Percentiles rank a stretch among this genome's conserved stretches.
These are phyloP conservation scores for Leccinum griseonigrum DNA, from an alignment of 1,284 basidiomycete genomes.

Conservation along the genomic window DNA sequence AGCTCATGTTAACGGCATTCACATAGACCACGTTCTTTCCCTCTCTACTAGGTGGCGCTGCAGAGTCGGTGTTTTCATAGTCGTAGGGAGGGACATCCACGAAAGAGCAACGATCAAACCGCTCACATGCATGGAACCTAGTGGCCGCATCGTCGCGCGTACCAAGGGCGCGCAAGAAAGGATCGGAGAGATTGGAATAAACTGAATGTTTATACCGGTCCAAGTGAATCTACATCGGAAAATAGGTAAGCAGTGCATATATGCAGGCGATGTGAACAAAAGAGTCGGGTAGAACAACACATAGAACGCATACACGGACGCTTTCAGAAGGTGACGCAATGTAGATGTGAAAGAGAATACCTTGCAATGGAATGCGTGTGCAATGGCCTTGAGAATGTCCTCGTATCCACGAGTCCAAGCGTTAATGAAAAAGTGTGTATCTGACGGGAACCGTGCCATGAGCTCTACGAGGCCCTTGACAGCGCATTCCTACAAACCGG, in stretches of 20 bases:
- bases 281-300: neutral
- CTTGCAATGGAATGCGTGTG: constrained; percentile 58
- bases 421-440: constrained; percentile 84
- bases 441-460: constrained; percentile 63
- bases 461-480: constrained; percentile 65
- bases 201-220: constrained; percentile 83
- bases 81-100: constrained; percentile 43
- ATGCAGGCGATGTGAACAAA: constrained; percentile 1
- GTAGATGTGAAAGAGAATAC: constrained; percentile 36
- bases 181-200: constrained; percentile 60
- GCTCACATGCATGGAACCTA: constrained; percentile 91
- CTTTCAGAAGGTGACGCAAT: neutral
- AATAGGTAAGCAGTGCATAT: constrained; percentile 15
- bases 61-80: constrained; percentile 6
- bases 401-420: constrained; percentile 95
- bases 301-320: neutral
- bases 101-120: constrained; percentile 69
- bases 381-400: constrained; percentile 75
- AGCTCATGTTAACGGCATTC: constrained; percentile 70
- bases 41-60: constrained; percentile 33
- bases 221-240: constrained; percentile 69
- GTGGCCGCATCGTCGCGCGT: constrained; percentile 60
- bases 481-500: constrained; percentile 54
- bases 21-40: constrained; percentile 70
- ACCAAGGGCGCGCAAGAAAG: constrained; percentile 61